phyloP scores from a whole-genome alignment of 345 rosid genomes.

The Anastatica hierochuntica region DNA sequence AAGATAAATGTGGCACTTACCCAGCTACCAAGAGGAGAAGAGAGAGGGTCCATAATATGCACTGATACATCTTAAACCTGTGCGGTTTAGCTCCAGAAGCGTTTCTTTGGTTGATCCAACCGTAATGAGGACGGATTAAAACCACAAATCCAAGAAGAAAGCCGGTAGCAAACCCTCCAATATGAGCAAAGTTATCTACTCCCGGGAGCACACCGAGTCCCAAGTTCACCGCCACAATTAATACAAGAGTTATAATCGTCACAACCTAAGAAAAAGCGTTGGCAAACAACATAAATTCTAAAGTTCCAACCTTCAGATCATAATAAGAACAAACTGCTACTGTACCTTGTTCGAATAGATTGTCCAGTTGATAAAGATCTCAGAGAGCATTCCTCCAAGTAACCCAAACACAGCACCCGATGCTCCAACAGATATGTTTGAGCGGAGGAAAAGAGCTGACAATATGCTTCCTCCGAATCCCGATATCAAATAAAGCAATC shows the following conservation, averaged over 20 bases:
- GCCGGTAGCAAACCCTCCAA: slow-evolving; percentile 86
- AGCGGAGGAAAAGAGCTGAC: slow-evolving; percentile 77
- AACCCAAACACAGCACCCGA: slow-evolving; percentile 97
- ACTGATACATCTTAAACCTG: slow-evolving; percentile 67
- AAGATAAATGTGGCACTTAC: slow-evolving; percentile 35
- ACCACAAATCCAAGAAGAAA: slow-evolving; percentile 85
- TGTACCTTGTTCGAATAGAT: slow-evolving; percentile 82
- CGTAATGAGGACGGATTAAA: slow-evolving; percentile 79
- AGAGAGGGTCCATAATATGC: slow-evolving; percentile 65
- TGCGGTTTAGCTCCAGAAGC: slow-evolving; percentile 30
- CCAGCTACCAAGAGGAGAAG: slow-evolving; percentile 53
- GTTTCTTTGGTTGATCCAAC: slow-evolving; percentile 59
- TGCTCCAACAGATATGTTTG: slow-evolving; percentile 85
- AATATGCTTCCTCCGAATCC: slow-evolving; percentile 94
- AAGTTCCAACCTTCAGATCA: background rate
- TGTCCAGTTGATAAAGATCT: slow-evolving; percentile 90
- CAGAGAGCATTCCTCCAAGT: slow-evolving; percentile 95
- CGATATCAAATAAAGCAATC: slow-evolving; percentile 75
- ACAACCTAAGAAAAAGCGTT: slow-evolving; percentile 41
- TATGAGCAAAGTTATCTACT: slow-evolving; percentile 97
- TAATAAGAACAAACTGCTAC: background rate
- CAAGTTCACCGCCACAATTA: slow-evolving; percentile 66
- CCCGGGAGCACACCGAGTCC: slow-evolving; percentile 90
- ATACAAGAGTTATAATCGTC: slow-evolving; percentile 52
- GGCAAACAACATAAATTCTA: background rate